Conservation (phyloP, 441 rosid genomes). For the Eruca vesicaria region DNA sequence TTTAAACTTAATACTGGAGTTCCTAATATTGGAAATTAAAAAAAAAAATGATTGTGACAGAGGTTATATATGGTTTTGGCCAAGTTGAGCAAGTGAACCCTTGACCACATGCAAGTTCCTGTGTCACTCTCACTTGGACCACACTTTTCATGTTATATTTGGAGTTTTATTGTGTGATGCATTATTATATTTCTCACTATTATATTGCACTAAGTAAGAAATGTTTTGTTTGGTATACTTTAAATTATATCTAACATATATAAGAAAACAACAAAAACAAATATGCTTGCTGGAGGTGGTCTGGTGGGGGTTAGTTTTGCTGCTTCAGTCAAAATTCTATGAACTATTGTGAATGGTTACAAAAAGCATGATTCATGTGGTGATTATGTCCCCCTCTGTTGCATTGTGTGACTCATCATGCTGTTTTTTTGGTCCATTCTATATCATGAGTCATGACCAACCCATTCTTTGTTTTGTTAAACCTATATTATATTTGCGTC, state of each 20-base stretch:
- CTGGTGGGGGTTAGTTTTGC: conserved; percentile 2
- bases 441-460: background rate
- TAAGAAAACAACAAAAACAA: conserved; percentile 3
- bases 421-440: background rate
- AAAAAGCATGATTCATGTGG: conserved; percentile 22
- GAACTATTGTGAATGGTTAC: background rate
- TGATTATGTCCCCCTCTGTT: background rate
- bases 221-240: background rate
- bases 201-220: background rate
- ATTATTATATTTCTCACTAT: background rate
- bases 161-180: background rate
- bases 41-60: background rate
- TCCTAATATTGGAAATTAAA: background rate
- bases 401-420: conserved; percentile 12
- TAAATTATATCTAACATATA: background rate
- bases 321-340: background rate
- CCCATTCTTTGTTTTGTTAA: background rate
- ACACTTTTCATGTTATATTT: background rate
- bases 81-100: conserved; percentile 25
- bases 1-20: background rate
- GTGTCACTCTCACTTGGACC: conserved; percentile 20
- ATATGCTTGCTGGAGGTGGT: conserved; percentile 4
- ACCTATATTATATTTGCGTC: background rate
- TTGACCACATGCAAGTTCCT: conserved; percentile 31
- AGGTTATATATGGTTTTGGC: conserved; percentile 2